Percentiles rank a stretch among this genome's conserved stretches.
Conservation (phyloP, 1,139 yeast species). For the Candida sp. region DNA sequence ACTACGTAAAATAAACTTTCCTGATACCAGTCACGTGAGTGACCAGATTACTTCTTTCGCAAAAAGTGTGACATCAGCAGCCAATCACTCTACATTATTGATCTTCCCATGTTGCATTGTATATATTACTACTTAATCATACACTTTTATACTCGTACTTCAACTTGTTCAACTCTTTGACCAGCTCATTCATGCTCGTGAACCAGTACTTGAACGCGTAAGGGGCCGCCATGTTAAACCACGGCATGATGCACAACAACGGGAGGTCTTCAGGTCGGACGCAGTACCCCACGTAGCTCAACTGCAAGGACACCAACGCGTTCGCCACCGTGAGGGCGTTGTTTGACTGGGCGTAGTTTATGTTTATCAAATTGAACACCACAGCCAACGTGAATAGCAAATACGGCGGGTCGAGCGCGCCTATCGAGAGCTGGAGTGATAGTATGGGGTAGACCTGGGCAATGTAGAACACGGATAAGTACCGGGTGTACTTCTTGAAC, state of each 20-base stretch:
- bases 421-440: too few species aligned
- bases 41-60: too few species aligned
- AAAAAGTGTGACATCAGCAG: too few species aligned
- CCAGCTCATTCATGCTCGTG: background rate
- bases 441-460: background rate
- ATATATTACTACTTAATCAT: background rate
- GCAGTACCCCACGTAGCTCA: background rate
- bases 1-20: too few species aligned
- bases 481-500: background rate
- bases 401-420: background rate
- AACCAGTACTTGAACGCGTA: background rate
- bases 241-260: background rate
- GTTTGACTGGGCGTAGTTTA: background rate
- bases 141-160: conserved; percentile 3
- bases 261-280: too few species aligned
- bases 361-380: background rate
- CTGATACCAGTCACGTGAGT: too few species aligned
- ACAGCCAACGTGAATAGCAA: background rate
- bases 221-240: background rate
- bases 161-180: conserved; percentile 2
- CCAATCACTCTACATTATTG: too few species aligned
- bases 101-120: too few species aligned
- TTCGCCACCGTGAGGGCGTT: background rate
- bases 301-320: background rate
- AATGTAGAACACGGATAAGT: background rate